Base-by-base conservation (phyloP, 331 rosid species). In the Malus hybrid region DNA sequence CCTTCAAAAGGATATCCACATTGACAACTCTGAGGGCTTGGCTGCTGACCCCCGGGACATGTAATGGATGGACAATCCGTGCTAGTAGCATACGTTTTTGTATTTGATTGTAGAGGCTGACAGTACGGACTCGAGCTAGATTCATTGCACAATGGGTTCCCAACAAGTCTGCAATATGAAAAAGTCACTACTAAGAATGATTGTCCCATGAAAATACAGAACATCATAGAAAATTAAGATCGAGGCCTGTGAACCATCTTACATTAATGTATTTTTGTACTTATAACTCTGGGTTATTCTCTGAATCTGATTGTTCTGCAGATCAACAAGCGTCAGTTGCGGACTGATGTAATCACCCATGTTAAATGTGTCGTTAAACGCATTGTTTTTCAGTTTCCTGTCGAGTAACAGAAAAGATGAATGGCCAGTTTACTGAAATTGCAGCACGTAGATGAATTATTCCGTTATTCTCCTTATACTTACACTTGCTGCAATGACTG, bases 11-110 rank as follows among this genome's bases (percentile, higher is more conserved):
- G 98, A 80, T 80, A 88, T 27, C 92, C 93, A 80, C 99, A 92
- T 80, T 89, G 91, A 70, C 99, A 95, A 78, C 94, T 95, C 79
- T 89, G 97, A 13, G 98, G 99, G 80, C 88, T 92, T 63, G 86
- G 72, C 82, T 88, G 87, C 81, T 90, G 88, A 68, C 86, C 89
- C n/a, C 52, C 4, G 2, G 93, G 71, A 78, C 99, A 95, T 8
- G 79, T 65, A 85, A 76, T 77, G 36, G 67, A 79, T 65, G 87
- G 86, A 78, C 98, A 92, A 22, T 67, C 86, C 18, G 88, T 85
- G 80, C 89, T 89, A 10, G 99, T 95, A 15, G 96, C 86, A 79
- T 95, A 95, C 5, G 93, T 70, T 73, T 75, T 74, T 44, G 82
- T 69, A 27, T 80, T 55, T 67, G 79, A 83, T 71, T 85, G 85